These are phyloP conservation scores for Trebouxia sp. DNA, from an alignment of 139 green algal genomes.

Conservation along the genomic window DNA sequence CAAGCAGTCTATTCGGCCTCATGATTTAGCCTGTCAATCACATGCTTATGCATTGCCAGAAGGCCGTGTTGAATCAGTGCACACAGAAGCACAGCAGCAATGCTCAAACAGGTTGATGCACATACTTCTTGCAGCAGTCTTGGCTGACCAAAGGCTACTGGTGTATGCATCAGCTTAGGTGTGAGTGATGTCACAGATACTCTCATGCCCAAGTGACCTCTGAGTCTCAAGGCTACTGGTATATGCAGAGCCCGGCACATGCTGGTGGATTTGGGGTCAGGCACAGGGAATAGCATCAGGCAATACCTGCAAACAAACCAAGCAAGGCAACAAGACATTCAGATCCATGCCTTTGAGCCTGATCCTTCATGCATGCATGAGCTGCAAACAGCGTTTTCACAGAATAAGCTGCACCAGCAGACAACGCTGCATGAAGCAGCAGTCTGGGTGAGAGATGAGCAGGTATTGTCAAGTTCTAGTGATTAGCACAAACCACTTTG, in stretches of 20 bases:
- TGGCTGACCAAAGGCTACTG: too few species aligned
- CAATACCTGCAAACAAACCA: not conserved
- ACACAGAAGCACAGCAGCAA: too few species aligned
- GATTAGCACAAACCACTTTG: not conserved
- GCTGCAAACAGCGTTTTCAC: not conserved
- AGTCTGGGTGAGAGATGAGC: not conserved
- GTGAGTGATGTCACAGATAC: too few species aligned
- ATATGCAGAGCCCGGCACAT: not conserved
- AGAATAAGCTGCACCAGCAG: not conserved
- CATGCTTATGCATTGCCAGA: too few species aligned
- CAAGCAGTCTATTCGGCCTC: too few species aligned
- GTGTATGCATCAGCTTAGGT: too few species aligned
- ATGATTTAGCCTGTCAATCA: too few species aligned
- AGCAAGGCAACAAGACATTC: not conserved
- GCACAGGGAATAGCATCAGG: not conserved
- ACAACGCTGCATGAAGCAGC: not conserved
- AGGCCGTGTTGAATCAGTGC: too few species aligned
- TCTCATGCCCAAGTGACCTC: too few species aligned
- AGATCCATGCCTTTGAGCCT: conserved; percentile 1
- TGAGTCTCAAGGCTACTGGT: not conserved
- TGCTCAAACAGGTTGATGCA: too few species aligned
- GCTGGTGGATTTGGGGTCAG: not conserved
- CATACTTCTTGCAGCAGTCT: too few species aligned
- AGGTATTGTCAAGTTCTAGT: not conserved
- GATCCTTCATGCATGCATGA: not conserved